Base-by-base conservation (phyloP, 176 grass and related monocot species). In the Aegilops bicornis region DNA sequence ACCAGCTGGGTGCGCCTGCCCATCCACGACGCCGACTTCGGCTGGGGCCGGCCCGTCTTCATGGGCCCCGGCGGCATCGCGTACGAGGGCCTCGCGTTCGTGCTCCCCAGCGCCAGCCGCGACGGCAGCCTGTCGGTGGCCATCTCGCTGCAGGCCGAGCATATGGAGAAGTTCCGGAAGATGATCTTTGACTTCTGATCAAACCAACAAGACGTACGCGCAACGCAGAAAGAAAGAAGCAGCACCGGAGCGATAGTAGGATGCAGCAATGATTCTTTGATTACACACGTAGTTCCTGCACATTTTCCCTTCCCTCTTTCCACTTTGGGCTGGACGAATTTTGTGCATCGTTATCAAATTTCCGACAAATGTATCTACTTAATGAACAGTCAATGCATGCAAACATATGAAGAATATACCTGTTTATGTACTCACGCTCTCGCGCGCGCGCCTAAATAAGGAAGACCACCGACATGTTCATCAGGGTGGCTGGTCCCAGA, bases 1-100 rank as follows among this genome's bases (percentile, higher is more conserved):
- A 98, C 95, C 39, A 98, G 95, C 89, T 95, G 95, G 95, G 91
- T 91, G 65, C 93, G 95, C 59, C 84, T 98, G 16, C 95, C 95
- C 4, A 98, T 98, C 80, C 91, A 98, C 69, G 95, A 95, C 35
- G 95, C 95, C 23, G 93, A 98, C 83, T 98, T 98, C 47, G 95
- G 95, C 3, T 98, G 95, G 95, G 95, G 95, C 0, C 58, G 91
- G 66, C 95, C 95, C 3, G 88, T 98, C 43, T 98, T 95, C 88
- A 98, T 98, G 96, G 96, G 95, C 0, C 96, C 96, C 45, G 96
- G 96, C 29, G 91, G 93, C 50, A 98, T 98, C 39, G 88, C 93
- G 5, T 98, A 98, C 59, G 96, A 98, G 83, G 96, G 96, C 22
- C 88, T 93, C 76, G 91, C 96, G 0, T 98, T 95, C 77, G 93